Base-by-base conservation (phyloP, 768 basidiomycete species). In the Trametes meyenii region DNA sequence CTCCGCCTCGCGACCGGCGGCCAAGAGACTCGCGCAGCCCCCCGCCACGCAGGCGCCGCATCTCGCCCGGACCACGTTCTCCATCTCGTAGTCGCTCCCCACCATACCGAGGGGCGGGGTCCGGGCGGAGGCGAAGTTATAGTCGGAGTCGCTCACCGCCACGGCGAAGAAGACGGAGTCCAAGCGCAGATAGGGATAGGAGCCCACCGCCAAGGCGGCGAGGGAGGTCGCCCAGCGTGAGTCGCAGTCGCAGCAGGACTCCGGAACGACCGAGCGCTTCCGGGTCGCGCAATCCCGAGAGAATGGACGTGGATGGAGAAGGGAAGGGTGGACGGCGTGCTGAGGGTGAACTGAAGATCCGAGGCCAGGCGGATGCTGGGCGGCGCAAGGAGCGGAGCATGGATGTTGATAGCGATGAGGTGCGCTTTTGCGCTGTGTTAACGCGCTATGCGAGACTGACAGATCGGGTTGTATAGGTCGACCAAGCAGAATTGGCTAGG, bases 331-430 rank as follows among this genome's bases (percentile, higher is more conserved):
- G 44, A 67, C 7, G 29, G 29, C 29, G 13, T 5, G 75, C 72
- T 23, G 67, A 63, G 24, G 79, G 79, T 8, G 88, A 89, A 67
- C 72, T 92, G 46, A 89, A 86, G 71, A 92, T 92, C 71, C 89
- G 88, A 70, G 90, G 90, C 13, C 89, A 90, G 68, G 82, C 82
- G 0, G 85, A 83, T 58, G 74, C 73, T 14, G 81, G 81, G 66
- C 84, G 79, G 62, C 78, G 75, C 69, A 82, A 77, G 33, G 75
- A 81, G 78, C 70, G 84, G 79, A 29, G 24, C 19, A 72, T 81
- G 81, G 85, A 85, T 1, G 77, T 75, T 35, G 77, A 63, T 23
- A 44, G 38, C 21, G 66, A 68, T 5, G 55, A 65, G 63, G 69
- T 62, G 10, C 63, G 62, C 43, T 56, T 62, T 46, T 33, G 50